These are phyloP conservation scores for Pestalotiopsis sp. DNA, from an alignment of 2,329 filamentous ascomycete genomes.

Conservation along the genomic window DNA sequence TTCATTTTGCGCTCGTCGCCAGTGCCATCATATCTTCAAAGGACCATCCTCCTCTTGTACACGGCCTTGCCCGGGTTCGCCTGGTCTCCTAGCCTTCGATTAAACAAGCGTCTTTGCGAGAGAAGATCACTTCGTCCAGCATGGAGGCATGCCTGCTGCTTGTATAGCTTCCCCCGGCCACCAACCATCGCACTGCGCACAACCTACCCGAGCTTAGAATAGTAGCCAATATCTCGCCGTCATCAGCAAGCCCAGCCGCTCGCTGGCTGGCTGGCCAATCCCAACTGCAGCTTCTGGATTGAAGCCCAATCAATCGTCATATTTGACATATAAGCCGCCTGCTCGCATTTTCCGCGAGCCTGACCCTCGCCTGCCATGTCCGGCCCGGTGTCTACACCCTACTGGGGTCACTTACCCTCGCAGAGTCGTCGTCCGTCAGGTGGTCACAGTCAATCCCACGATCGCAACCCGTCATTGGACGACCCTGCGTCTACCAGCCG, in stretches of 20 bases:
- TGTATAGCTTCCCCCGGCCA: conserved; percentile 16
- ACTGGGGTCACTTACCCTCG: conserved; percentile 62
- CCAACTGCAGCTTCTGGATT: neutral
- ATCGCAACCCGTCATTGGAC: conserved; percentile 38
- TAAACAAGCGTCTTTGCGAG: conserved; percentile 9
- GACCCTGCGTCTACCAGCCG: conserved; percentile 28
- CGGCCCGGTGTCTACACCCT: conserved; percentile 36
- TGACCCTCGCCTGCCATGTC: conserved; percentile 13
- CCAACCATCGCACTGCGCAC: conserved; percentile 20
- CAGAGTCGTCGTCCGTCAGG: conserved; percentile 44
- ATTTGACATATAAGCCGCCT: neutral
- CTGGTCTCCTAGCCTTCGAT: neutral
- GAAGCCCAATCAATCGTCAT: conserved; percentile 28
- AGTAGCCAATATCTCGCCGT: neutral
- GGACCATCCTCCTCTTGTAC: neutral
- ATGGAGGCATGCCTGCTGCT: neutral
- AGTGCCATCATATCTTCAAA: neutral
- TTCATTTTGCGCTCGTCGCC: conserved; percentile 12
- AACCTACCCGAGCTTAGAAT: neutral
- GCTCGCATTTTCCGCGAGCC: conserved; percentile 3
- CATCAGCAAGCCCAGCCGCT: neutral
- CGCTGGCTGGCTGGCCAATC: conserved; percentile 7
- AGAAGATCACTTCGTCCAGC: neutral
- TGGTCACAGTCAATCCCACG: conserved; percentile 31
- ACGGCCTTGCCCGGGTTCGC: neutral